Percentiles rank a stretch among this genome's conserved stretches.
Evolutionary conservation across 495 filamentous ascomycete species (phyloP).

Genomic region (Cryomyces minteri): DNA sequence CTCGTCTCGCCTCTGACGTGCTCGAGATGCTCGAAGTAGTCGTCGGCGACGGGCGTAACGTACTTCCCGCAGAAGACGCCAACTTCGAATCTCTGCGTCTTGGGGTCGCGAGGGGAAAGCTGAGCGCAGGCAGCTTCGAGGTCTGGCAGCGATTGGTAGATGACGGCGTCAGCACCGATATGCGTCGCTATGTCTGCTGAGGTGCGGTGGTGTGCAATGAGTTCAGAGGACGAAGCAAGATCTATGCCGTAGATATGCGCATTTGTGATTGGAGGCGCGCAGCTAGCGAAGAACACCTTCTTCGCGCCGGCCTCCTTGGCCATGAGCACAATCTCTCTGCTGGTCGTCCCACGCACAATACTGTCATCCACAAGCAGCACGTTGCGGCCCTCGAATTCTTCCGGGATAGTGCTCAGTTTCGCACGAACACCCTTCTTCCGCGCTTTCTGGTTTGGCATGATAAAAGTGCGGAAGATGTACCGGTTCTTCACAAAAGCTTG

Average conservation of each 20-base stretch:
- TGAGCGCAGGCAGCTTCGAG: conserved; percentile 66
- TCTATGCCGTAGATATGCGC: conserved; percentile 80
- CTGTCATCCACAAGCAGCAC: conserved; percentile 85
- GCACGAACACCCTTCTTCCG: conserved; percentile 62
- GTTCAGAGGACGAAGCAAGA: conserved; percentile 61
- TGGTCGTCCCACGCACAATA: conserved; percentile 86
- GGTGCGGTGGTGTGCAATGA: conserved; percentile 67
- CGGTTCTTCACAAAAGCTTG: conserved; percentile 89
- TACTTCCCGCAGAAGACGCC: conserved; percentile 92
- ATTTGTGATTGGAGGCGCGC: conserved; percentile 70
- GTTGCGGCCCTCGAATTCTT: conserved; percentile 70
- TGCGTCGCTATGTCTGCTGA: conserved; percentile 48
- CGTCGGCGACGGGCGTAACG: conserved; percentile 62
- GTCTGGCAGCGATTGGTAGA: conserved; percentile 78
- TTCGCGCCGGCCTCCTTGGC: conserved; percentile 77
- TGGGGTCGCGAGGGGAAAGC: conserved; percentile 34
- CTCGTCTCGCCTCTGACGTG: conserved; percentile 50
- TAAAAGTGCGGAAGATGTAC: conserved; percentile 92
- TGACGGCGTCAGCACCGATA: conserved; percentile 82
- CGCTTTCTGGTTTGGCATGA: conserved; percentile 76
- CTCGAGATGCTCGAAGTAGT: conserved; percentile 79
- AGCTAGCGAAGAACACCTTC: conserved; percentile 80
- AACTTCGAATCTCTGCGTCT: conserved; percentile 61
- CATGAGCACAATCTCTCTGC: conserved; percentile 83
- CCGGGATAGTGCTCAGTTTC: conserved; percentile 69